Evolutionary conservation across 2,329 filamentous ascomycete species (phyloP), one percentile per base, ranked within the genome.

Genomic region (Knufia petricola): DNA sequence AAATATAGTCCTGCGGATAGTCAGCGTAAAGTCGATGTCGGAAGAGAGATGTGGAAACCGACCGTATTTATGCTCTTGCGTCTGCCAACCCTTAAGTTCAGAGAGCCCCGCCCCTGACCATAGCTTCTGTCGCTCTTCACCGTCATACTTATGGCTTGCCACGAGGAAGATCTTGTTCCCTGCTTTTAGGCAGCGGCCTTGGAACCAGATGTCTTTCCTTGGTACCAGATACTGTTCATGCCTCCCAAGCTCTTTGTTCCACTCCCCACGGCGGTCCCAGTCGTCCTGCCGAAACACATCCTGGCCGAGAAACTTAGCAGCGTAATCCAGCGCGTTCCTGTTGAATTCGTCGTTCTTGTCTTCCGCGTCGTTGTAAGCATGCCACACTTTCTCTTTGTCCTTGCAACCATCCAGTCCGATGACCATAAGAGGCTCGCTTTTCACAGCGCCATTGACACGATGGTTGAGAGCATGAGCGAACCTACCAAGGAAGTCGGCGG

Each of bases 151-250:
- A 66, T 88, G 79, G 65, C 88, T 94, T 65, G 94, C 84, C 62
- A 96, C 90, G 50, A 96, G 83, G 48, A 86, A 76, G 45, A 96
- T 71, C 47, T 78, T 81, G 63, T 95, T 88, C 36, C 86, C 83
- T 46, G 82, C 76, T 54, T 70, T 72, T 50, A 95, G 71, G 12
- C 68, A 63, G 37, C 85, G 73, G 30, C 81, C 85, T 52, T 85
- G 74, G 50, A 90, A 75, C 1, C 69, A 66, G 2, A 86, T 75
- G 62, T 94, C 82, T 39, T 73, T 77, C 46, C 72, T 67, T 0
- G 90, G 87, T 9, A 80, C 75, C 53, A 90, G 85, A 61, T 86
- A 95, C 1, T 89, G 89, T 61, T 88, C 86, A 62, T 96, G 90
- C 17, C 86, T 78, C 28, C 86, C 85, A 36, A 73, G 72, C 39